phyloP scores from a whole-genome alignment of 805 yeast genomes.

The Brettanomyces bruxellensis region DNA sequence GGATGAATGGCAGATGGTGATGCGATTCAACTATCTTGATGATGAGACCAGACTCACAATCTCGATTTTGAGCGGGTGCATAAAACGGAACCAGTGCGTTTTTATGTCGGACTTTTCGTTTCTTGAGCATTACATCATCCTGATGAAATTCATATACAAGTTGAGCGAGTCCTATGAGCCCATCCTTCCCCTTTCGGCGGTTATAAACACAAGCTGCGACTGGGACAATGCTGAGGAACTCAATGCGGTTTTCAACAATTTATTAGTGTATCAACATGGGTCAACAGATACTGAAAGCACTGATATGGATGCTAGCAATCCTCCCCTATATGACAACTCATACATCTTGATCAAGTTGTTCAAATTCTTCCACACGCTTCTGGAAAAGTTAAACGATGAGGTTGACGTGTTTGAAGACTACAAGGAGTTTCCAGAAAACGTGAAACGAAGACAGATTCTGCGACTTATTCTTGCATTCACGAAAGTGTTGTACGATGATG shows the following conservation, averaged over 20 bases:
- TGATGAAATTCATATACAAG: slow-evolving; percentile 18
- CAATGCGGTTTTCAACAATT: slow-evolving; percentile 10
- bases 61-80: slow-evolving; percentile 37
- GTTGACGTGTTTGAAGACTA: slow-evolving; percentile 14
- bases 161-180: slow-evolving; percentile 23
- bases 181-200: slow-evolving; percentile 15
- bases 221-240: slow-evolving; percentile 9
- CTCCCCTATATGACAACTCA: slow-evolving; percentile 19
- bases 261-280: slow-evolving; percentile 11
- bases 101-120: slow-evolving; percentile 49
- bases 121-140: slow-evolving; percentile 25
- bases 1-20: slow-evolving; percentile 22
- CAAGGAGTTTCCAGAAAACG: slow-evolving; percentile 13
- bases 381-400: slow-evolving; percentile 20
- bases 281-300: slow-evolving; percentile 2
- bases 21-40: slow-evolving; percentile 15
- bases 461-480: slow-evolving; percentile 25
- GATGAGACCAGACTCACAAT: slow-evolving; percentile 24
- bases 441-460: slow-evolving; percentile 20
- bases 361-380: slow-evolving; percentile 26
- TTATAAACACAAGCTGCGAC: slow-evolving; percentile 8
- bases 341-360: slow-evolving; percentile 34
- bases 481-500: slow-evolving; percentile 21
- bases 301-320: not conserved
- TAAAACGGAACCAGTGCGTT: slow-evolving; percentile 38